Evolutionary conservation across 2,329 filamentous ascomycete species (phyloP).

Genomic region (Coniochaeta pulveracea): DNA sequence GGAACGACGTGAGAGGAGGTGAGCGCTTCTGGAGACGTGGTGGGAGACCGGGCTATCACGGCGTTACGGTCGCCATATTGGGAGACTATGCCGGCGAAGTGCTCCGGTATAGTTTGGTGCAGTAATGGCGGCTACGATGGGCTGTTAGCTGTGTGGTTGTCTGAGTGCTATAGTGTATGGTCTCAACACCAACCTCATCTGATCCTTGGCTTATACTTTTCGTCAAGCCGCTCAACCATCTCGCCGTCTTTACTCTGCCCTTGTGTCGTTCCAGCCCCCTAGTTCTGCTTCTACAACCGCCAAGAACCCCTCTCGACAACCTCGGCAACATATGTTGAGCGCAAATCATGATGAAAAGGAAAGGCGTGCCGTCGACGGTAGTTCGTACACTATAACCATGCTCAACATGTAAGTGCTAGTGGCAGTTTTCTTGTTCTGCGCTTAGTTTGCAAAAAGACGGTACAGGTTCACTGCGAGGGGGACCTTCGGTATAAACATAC

Average conservation of each 20-base stretch:
- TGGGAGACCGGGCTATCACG: conserved; percentile 38
- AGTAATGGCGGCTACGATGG: conserved; percentile 51
- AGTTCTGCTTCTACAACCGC: too few relatives aligned
- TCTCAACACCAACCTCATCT: conserved; percentile 9
- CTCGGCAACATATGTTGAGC: conserved; percentile 4
- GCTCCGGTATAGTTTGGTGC: conserved; percentile 56
- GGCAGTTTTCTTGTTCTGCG: too few relatives aligned
- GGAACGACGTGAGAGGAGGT: conserved; percentile 38
- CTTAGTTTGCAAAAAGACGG: too few relatives aligned
- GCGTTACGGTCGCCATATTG: conserved; percentile 52
- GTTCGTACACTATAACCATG: too few relatives aligned
- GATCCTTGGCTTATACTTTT: conserved; percentile 12
- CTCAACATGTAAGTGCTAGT: too few relatives aligned
- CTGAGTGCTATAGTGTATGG: background rate
- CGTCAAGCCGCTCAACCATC: conserved; percentile 9
- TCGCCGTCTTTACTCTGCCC: background rate
- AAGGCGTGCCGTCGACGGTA: too few relatives aligned
- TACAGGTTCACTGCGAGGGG: too few relatives aligned
- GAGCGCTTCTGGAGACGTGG: conserved; percentile 12
- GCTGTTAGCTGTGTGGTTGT: conserved; percentile 1
- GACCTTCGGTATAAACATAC: too few relatives aligned
- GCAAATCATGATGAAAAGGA: too few relatives aligned
- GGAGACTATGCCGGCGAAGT: conserved; percentile 57
- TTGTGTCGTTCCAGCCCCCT: too few relatives aligned
- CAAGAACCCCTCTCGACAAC: background rate